These are phyloP conservation scores for Lepidium didymum DNA, from an alignment of 345 rosid genomes.

Conservation along the genomic window DNA sequence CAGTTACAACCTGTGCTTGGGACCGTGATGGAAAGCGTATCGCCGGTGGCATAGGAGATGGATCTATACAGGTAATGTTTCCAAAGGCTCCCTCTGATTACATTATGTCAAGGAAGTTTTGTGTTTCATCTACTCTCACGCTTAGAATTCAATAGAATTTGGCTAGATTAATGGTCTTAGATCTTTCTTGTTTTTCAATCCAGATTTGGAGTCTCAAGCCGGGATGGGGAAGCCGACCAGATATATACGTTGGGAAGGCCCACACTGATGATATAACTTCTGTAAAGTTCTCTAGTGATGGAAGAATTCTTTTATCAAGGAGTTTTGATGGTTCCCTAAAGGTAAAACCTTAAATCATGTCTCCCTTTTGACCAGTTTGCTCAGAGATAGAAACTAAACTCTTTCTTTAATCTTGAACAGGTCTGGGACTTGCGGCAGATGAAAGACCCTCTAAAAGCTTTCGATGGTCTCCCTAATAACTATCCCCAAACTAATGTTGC, in stretches of 20 bases:
- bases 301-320: slow-evolving; percentile 65
- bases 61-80: slow-evolving; percentile 75
- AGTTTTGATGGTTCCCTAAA: slow-evolving; percentile 85
- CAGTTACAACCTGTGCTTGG: slow-evolving; percentile 94
- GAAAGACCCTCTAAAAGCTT: slow-evolving; percentile 66
- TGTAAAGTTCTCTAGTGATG: slow-evolving; percentile 89
- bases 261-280: slow-evolving; percentile 90
- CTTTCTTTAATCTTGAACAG: slow-evolving; percentile 33
- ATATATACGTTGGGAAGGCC: slow-evolving; percentile 62
- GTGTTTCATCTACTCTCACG: neutral
- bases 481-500: slow-evolving; percentile 92
- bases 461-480: slow-evolving; percentile 82
- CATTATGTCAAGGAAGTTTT: neutral
- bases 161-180: neutral
- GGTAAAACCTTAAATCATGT: slow-evolving; percentile 35
- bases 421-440: slow-evolving; percentile 92
- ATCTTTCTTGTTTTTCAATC: neutral
- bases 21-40: slow-evolving; percentile 87
- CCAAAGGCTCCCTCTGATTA: neutral
- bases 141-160: neutral
- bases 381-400: neutral
- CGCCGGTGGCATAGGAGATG: slow-evolving; percentile 90
- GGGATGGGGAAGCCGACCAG: slow-evolving; percentile 99
- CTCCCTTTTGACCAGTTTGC: slow-evolving; percentile 1
- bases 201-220: slow-evolving; percentile 95